Evolutionary conservation across 75 land plant species (phyloP).

Genomic region (Sequoia sempervirens): DNA sequence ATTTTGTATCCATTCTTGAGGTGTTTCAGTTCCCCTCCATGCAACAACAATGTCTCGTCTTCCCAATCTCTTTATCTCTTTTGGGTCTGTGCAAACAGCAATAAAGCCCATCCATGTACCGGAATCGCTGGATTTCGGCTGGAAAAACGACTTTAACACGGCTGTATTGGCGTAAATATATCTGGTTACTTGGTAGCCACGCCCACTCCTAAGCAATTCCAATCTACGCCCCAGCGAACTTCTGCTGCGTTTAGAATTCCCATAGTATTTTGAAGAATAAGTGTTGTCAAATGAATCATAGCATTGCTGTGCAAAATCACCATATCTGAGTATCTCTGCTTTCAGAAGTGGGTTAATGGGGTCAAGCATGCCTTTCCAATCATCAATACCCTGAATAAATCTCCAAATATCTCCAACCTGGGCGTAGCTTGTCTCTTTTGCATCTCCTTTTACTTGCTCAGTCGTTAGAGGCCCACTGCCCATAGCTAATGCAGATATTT

Average conservation of each 20-base stretch:
- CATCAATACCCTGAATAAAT: background rate
- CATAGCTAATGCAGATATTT: too few species aligned
- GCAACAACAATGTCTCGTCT: too few species aligned
- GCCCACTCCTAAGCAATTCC: background rate
- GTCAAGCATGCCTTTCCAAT: slow-evolving; percentile 20
- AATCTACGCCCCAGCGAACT: background rate
- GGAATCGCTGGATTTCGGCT: too few species aligned
- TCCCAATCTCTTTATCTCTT: too few species aligned
- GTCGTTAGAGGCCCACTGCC: too few species aligned
- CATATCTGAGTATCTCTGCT: slow-evolving; percentile 26
- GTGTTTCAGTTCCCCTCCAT: too few species aligned
- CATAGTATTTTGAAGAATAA: slow-evolving; percentile 3
- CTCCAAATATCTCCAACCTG: background rate
- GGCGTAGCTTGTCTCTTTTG: background rate
- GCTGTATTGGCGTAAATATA: slow-evolving; percentile 26
- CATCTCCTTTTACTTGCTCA: background rate
- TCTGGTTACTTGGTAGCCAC: slow-evolving; percentile 22
- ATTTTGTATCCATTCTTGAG: too few species aligned
- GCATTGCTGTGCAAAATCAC: slow-evolving; percentile 20
- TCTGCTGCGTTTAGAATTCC: slow-evolving; percentile 16
- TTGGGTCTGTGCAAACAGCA: too few species aligned
- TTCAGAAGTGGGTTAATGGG: slow-evolving; percentile 19
- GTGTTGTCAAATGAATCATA: slow-evolving; percentile 28
- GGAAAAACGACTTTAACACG: too few species aligned
- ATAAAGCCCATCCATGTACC: too few species aligned